Evolutionary conservation across 83 land plant species (phyloP), one percentile per base, ranked within the genome.

Genomic region (Isoetes engelmannii): DNA sequence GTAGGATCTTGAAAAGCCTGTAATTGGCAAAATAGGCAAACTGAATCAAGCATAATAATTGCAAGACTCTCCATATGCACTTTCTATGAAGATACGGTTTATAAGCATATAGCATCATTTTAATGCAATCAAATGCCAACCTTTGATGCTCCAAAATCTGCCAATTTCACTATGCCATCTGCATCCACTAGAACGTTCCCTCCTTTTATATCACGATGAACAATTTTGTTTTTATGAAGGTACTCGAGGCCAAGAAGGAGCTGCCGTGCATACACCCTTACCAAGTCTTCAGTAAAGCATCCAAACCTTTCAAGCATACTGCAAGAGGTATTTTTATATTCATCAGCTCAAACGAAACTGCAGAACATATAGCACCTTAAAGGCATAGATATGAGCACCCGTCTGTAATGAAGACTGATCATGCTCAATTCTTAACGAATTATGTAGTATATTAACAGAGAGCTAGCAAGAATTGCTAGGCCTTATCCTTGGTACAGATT

Each of bases 221-320:
- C 77, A 21, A 75, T 70, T 58, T 69, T 75, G 46, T 75, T 75
- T 17, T 71, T 57, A 69, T 79, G 81, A 37, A 79, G 69, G 44
- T 79, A 79, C 63, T 79, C 72, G 13, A 79, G 73, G 46, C 81
- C 81, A 13, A 79, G 69, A 47, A 79, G 73, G 10, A 79, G 68
- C 37, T 79, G 81, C 67, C 81, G 64, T 4, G 81, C 74, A 28
- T 79, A 79, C 45, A 79, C 74, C 45, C 68, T 53, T 21, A 79
- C 81, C 43, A 79, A 53, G 15, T 73, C 73, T 63, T 74, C 79
- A 74, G 73, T 74, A 47, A 79, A 79, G 47, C 73, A 72, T 13
- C 81, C 81, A 74, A 74, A 79, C 68, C 73, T 79, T 49, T 79
- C 81, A 62, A 79, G 69, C 81, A 79, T 79, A 44, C 81, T 79